Evolutionary conservation across 495 filamentous ascomycete genomes (phyloP).

Genomic region (Daldinia concentrica): DNA sequence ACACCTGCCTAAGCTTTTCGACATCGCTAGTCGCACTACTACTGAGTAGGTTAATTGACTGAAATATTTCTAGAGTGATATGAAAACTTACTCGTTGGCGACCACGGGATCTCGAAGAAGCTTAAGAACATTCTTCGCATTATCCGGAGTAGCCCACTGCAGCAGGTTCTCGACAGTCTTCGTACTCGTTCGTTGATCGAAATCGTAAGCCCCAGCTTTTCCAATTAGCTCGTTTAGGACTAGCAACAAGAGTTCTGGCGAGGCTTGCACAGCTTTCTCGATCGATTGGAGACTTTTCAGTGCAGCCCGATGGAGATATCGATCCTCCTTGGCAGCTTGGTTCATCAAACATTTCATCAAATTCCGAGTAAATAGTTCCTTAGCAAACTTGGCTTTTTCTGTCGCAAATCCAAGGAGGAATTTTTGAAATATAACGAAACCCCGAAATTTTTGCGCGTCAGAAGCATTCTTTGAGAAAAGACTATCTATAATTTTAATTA

Average conservation of each 20-base stretch:
- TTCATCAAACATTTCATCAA: slow-evolving; percentile 85
- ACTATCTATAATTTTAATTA: slow-evolving; percentile 63
- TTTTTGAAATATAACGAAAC: slow-evolving; percentile 84
- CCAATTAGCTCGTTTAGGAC: slow-evolving; percentile 73
- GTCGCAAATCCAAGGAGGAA: slow-evolving; percentile 64
- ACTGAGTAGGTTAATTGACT: slow-evolving; percentile 29
- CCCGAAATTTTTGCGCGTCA: slow-evolving; percentile 87
- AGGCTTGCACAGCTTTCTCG: slow-evolving; percentile 68
- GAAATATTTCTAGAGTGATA: not conserved
- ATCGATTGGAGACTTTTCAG: slow-evolving; percentile 75
- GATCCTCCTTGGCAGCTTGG: slow-evolving; percentile 81
- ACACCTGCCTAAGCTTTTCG: slow-evolving; percentile 58
- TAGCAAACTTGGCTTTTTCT: slow-evolving; percentile 32
- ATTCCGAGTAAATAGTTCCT: slow-evolving; percentile 78
- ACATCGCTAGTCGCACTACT: slow-evolving; percentile 42
- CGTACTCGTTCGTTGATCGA: slow-evolving; percentile 87
- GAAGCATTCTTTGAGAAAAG: slow-evolving; percentile 84
- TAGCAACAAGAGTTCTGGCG: slow-evolving; percentile 66
- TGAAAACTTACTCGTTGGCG: slow-evolving; percentile 44
- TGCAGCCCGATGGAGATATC: slow-evolving; percentile 85
- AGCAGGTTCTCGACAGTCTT: slow-evolving; percentile 86
- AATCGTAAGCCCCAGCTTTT: slow-evolving; percentile 74
- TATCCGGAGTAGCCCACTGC: slow-evolving; percentile 63
- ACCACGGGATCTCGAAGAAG: slow-evolving; percentile 50
- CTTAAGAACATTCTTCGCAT: slow-evolving; percentile 58